Percentiles rank a stretch among this genome's conserved stretches.
Evolutionary conservation across 75 land plant genomes (phyloP).

Genomic region (Sequoiadendron giganteum): DNA sequence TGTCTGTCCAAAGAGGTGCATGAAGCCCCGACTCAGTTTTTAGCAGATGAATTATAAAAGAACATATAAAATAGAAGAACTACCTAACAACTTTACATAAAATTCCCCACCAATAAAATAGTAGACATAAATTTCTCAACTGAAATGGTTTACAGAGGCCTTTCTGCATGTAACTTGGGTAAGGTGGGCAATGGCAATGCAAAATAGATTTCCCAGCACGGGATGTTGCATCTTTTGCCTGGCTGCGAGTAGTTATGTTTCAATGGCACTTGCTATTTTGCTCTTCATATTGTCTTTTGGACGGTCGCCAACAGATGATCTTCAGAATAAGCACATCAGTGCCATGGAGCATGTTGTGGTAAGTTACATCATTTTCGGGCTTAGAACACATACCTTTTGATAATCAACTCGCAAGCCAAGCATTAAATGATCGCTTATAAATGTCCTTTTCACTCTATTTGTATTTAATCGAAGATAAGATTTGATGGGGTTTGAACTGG

Average conservation of each 20-base stretch:
- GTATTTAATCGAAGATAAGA: neutral
- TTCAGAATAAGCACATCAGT: neutral
- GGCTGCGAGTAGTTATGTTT: conserved; percentile 1
- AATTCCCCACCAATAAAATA: no score
- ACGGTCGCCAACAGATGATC: neutral
- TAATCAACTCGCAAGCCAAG: neutral
- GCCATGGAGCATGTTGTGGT: neutral
- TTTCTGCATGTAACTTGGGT: neutral
- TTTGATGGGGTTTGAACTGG: neutral
- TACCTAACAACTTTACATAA: no score
- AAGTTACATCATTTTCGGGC: neutral
- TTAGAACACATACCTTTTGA: neutral
- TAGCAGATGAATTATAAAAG: no score
- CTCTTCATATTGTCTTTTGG: neutral
- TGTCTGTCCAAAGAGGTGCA: no score
- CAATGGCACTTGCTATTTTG: conserved; percentile 4
- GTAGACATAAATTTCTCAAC: no score
- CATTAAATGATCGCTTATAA: neutral
- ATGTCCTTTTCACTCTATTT: neutral
- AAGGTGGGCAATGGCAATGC: neutral
- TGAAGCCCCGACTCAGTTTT: no score
- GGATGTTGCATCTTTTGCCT: neutral
- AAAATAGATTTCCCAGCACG: neutral
- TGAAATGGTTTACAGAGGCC: neutral
- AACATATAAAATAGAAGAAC: no score